phyloP scores from a whole-genome alignment of 768 basidiomycete species.

The Lactarius deliciosus region DNA sequence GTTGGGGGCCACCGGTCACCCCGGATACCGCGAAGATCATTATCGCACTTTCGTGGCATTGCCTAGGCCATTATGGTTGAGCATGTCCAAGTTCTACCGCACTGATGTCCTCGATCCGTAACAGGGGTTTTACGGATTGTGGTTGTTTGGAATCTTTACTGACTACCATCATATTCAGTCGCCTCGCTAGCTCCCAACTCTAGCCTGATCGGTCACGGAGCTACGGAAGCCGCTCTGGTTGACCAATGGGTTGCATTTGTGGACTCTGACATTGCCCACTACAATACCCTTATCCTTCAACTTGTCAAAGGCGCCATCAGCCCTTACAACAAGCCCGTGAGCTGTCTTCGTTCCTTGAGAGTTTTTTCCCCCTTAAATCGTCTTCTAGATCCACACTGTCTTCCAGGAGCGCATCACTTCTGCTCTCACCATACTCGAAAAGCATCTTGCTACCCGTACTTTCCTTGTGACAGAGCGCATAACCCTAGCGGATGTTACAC shows the following conservation, averaged over 20 bases:
- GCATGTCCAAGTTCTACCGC: neutral
- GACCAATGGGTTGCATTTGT: conserved; percentile 83
- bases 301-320: conserved; percentile 48
- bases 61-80: neutral
- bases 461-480: conserved; percentile 94
- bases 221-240: conserved; percentile 69
- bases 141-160: conserved; percentile 21
- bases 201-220: conserved; percentile 65
- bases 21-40: conserved; percentile 3
- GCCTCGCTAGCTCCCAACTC: conserved; percentile 74
- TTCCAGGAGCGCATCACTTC: conserved; percentile 54
- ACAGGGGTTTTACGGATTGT: neutral
- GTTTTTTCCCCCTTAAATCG: conserved; percentile 8
- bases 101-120: neutral
- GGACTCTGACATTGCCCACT: conserved; percentile 58
- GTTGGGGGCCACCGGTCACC: neutral
- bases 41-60: neutral
- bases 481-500: conserved; percentile 83
- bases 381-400: conserved; percentile 54
- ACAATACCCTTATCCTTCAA: conserved; percentile 40
- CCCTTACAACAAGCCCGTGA: conserved; percentile 82
- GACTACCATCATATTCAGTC: conserved; percentile 48
- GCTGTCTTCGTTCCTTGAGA: conserved; percentile 33
- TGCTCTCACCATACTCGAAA: conserved; percentile 66
- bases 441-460: conserved; percentile 72